Base-by-base conservation (phyloP, 352 stramenopile genomes). In the Thraustotheca clavata region DNA sequence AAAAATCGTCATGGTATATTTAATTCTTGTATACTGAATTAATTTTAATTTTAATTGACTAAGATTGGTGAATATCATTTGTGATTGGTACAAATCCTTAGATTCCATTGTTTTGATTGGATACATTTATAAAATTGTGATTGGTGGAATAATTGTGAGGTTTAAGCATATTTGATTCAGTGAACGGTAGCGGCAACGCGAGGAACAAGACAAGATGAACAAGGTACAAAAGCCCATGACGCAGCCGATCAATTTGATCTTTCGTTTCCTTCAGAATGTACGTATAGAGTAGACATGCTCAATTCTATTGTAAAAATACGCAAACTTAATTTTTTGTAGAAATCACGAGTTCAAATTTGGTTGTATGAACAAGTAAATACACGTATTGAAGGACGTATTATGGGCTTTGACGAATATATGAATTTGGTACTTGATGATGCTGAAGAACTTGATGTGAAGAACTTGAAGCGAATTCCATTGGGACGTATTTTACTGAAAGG, bases 141-240 rank as follows among this genome's bases (percentile, higher is more conserved):
- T 52, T 52, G 43, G 43, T 52, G 9, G 43, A 52, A 31, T 52
- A 31, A 31, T 31, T 52, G 43, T 52, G 43, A 31, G 43, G 43
- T 24, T 52, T 52, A 24, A n/a, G 43, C 43, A 52, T 35, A 14
- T 52, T 52, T 31, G 43, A 52, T 35, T 52, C 43, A 52, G 43
- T 31, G 43, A 31, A 52, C 43, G 43, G 43, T 31, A 52, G n/a
- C 11, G 11, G n/a, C 43, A 49, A 38, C 8, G 29, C 38, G 49
- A 59, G 12, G 8, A 22, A 69, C 18, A 48, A 62, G 63, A 32
- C 66, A 86, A 69, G 75, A 94, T 94, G 85, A 86, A 80, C 75
- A 97, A 94, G 83, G 92, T 98, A 67, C 97, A 98, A 71, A 99
- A 99, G 79, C 95, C 98, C 71, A 99, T 99, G 96, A 99, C 96